phyloP scores from a whole-genome alignment of 2,329 filamentous ascomycete genomes.

The Penicillium psychrosexuale region DNA sequence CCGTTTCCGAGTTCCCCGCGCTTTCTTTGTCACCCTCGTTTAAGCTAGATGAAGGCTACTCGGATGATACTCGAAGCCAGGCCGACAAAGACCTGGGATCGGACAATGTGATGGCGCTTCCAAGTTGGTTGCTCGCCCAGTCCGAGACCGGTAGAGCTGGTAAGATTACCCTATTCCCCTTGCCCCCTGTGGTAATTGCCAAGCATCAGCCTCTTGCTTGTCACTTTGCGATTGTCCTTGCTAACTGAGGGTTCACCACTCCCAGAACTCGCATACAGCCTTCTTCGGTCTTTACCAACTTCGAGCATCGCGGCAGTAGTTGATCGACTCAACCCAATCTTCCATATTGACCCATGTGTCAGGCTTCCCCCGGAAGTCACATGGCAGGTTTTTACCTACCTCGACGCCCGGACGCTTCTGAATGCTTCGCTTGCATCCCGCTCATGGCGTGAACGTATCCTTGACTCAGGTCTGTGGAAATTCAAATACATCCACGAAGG shows the following conservation, averaged over 20 bases:
- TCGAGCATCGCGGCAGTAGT: conserved; percentile 77
- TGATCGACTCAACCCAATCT: conserved; percentile 71
- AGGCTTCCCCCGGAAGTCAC: conserved; percentile 88
- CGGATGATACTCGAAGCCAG: conserved; percentile 63
- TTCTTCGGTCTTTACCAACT: conserved; percentile 75
- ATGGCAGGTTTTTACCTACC: conserved; percentile 80
- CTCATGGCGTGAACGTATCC: conserved; percentile 74
- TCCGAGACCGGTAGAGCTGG: conserved; percentile 56
- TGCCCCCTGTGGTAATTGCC: neutral
- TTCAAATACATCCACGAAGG: conserved; percentile 78
- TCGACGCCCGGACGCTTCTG: conserved; percentile 77
- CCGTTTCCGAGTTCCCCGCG: conserved; percentile 28
- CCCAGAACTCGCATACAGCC: conserved; percentile 73
- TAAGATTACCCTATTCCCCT: conserved; percentile 30
- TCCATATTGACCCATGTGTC: conserved; percentile 88
- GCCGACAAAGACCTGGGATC: conserved; percentile 38
- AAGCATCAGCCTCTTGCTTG: neutral
- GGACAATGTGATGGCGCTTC: conserved; percentile 46
- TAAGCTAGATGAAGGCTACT: conserved; percentile 81
- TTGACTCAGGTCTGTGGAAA: conserved; percentile 85
- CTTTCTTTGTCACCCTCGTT: conserved; percentile 43
- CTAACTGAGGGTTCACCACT: conserved; percentile 17
- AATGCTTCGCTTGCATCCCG: conserved; percentile 74
- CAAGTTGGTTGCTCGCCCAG: conserved; percentile 54
- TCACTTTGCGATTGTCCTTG: conserved; percentile 4